These are phyloP conservation scores for Cladophialophora exuberans DNA, from an alignment of 2,329 filamentous ascomycete genomes.

Conservation along the genomic window DNA sequence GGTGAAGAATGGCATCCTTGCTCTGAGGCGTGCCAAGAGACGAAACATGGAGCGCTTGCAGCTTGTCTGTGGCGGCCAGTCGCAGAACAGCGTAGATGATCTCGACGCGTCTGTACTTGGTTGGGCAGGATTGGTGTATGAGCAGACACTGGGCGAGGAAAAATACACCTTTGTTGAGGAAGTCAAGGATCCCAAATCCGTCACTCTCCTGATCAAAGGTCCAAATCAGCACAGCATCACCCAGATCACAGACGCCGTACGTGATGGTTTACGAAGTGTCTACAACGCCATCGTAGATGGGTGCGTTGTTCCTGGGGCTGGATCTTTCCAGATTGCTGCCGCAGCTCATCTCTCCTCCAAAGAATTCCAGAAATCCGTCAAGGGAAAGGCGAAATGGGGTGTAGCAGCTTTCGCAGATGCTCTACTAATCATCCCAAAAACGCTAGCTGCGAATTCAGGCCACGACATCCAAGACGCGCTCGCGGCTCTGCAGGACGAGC, in stretches of 20 bases:
- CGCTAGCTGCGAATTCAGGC: conserved; percentile 90
- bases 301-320: conserved; percentile 90
- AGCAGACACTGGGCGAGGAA: conserved; percentile 96
- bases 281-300: conserved; percentile 99
- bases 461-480: conserved; percentile 96
- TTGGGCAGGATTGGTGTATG: conserved; percentile 95
- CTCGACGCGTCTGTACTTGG: conserved; percentile 84
- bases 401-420: conserved; percentile 95
- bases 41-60: conserved; percentile 99
- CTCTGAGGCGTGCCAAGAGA: conserved; percentile 90
- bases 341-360: conserved; percentile 86
- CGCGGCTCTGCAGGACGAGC: conserved; percentile 83
- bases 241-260: conserved; percentile 94
- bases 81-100: conserved; percentile 97
- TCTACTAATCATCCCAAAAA: conserved; percentile 94
- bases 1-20: conserved; percentile 97
- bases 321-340: conserved; percentile 94
- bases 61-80: conserved; percentile 84
- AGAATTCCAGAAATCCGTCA: conserved; percentile 83
- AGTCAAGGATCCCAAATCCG: conserved; percentile 97
- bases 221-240: conserved; percentile 96
- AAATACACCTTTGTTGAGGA: conserved; percentile 99
- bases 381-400: conserved; percentile 97
- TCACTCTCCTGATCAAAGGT: conserved; percentile 96
- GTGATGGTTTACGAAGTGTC: conserved; percentile 91